phyloP scores from a whole-genome alignment of 139 green algal genomes.

The Tetradesmus lagerheimii region DNA sequence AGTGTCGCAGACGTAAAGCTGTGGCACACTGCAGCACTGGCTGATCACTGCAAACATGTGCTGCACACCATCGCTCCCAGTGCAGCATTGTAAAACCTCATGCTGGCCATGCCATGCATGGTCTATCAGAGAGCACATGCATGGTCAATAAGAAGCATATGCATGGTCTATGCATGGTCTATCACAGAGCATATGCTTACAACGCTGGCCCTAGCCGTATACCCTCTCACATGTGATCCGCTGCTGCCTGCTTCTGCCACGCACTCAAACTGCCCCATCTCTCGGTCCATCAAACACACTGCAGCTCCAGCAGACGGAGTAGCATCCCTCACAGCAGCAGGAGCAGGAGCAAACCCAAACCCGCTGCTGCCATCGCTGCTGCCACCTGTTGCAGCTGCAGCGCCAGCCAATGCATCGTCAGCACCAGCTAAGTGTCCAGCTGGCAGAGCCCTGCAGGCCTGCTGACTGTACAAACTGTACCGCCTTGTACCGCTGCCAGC shows the following conservation, averaged over 20 bases:
- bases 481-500: conserved; percentile 17
- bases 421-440: background rate
- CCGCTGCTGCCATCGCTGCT: background rate
- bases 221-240: background rate
- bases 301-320: conserved; percentile 21
- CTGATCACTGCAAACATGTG: no score
- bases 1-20: no score
- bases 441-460: background rate
- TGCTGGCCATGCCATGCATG: no score
- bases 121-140: no score
- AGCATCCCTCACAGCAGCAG: background rate
- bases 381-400: background rate
- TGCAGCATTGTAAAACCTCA: no score
- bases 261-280: conserved; percentile 34
- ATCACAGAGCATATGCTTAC: no score
- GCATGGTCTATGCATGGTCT: no score
- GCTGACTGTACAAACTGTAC: conserved; percentile 16
- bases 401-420: background rate
- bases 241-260: background rate
- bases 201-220: no score
- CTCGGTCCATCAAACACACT: background rate
- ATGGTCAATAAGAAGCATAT: no score
- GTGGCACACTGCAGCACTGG: no score
- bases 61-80: no score
- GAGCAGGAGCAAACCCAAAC: background rate